phyloP scores from a whole-genome alignment of 192 early-diverging fungal genomes.

The Obelidium mucronatum region DNA sequence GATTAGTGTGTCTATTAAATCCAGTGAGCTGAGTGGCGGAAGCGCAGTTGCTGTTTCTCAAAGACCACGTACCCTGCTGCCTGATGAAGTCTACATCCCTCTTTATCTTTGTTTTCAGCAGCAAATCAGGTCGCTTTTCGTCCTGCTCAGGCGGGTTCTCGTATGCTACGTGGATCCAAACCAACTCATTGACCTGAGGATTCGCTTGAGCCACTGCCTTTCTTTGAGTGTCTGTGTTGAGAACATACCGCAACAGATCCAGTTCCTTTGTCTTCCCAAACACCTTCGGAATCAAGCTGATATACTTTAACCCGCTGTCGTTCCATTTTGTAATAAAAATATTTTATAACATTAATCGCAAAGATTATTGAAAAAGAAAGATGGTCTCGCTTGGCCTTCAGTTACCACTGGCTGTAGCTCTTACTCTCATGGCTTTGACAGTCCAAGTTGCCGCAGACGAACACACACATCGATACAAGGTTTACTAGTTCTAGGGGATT shows the following conservation, averaged over 20 bases:
- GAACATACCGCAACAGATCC: conserved; percentile 52
- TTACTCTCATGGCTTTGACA: not conserved
- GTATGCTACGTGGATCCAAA: conserved; percentile 1
- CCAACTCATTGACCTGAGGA: too few relatives aligned
- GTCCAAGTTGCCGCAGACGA: conserved; percentile 32
- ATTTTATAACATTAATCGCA: too few relatives aligned
- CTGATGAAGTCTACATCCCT: conserved; percentile 77
- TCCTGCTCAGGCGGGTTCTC: not conserved
- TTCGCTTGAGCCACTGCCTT: conserved; percentile 50
- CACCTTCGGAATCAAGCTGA: conserved; percentile 69
- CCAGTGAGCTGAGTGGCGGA: not conserved
- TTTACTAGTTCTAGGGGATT: conserved; percentile 49
- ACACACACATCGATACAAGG: conserved; percentile 36
- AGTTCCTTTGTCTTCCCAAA: conserved; percentile 88
- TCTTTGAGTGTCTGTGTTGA: conserved; percentile 70
- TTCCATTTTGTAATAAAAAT: not conserved
- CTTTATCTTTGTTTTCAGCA: conserved; percentile 80
- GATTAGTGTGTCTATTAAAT: conserved; percentile 82
- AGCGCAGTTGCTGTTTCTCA: too few relatives aligned
- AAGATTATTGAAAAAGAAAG: not conserved
- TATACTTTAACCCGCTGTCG: conserved; percentile 83
- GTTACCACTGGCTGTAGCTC: not conserved
- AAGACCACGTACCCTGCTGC: conserved; percentile 86
- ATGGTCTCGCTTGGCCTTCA: too few relatives aligned
- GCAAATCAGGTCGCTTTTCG: conserved; percentile 35